Percentiles rank a stretch among this genome's conserved stretches.
Conservation (phyloP, 257 asterid species). For the Nicotiana tabacum region DNA sequence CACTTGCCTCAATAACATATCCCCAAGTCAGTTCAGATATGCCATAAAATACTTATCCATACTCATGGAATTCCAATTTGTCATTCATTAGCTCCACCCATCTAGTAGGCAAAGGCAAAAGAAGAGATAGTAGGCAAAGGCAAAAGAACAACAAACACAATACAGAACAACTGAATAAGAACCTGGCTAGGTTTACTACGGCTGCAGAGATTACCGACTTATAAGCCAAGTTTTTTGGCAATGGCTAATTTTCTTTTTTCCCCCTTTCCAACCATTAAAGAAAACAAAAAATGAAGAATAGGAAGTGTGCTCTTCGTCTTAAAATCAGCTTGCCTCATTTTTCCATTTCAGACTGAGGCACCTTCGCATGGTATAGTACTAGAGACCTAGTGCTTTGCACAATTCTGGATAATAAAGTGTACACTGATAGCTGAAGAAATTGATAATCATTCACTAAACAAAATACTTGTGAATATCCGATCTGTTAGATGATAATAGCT, state of each 20-base stretch:
- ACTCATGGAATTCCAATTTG: not conserved
- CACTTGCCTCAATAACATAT: not conserved
- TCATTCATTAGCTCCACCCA: not conserved
- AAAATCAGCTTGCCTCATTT: not conserved
- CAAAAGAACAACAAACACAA: not conserved
- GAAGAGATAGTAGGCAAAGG: not conserved
- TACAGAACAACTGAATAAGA: not conserved
- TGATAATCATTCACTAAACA: not conserved
- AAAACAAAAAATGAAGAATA: not conserved
- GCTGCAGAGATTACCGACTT: not conserved
- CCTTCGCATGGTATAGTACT: not conserved
- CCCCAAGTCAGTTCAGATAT: not conserved
- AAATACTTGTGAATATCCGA: not conserved
- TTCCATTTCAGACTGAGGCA: not conserved
- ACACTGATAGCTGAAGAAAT: not conserved
- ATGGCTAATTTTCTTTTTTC: too few species aligned
- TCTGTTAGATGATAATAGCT: too few species aligned
- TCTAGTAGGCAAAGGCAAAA: not conserved
- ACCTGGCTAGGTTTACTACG: not conserved
- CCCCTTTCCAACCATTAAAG: not conserved
- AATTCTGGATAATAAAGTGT: not conserved
- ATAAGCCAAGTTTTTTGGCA: not conserved
- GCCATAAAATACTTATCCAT: not conserved
- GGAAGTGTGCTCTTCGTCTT: not conserved
- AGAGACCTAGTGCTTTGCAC: not conserved